Evolutionary conservation across 139 green algal genomes (phyloP), one percentile per base, ranked within the genome.

Genomic region (Coelastrella sp.): DNA sequence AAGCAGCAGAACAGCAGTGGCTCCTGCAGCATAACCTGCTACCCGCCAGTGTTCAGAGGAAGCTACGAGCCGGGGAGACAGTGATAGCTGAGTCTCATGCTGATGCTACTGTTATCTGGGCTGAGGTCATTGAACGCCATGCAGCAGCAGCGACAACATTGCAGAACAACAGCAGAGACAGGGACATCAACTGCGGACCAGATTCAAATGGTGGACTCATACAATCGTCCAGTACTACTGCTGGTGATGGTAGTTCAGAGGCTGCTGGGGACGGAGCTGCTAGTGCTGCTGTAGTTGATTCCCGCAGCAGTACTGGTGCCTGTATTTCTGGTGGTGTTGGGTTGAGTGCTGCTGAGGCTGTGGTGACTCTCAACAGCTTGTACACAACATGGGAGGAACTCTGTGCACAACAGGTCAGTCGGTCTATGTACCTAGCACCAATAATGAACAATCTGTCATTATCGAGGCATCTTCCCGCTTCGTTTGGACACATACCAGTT

Each of bases 351-450:
- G 78, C 62, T 60, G 78, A 84, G 41, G 60, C 62, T 60, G 80
- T 86, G 48, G 80, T 86, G 21, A 59, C 23, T 34, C 80, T 86
- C 8, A 86, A 86, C 80, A 80, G 50, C 67, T 59, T 86, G 5
- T 86, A 86, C 50, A 86, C 67, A 32, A 86, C 48, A 13, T 86
- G 80, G 80, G 80, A 86, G 45, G 67, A 86, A 67, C 80, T 86
- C 34, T 86, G 80, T 45, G 80, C 35, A 2, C 23, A 86, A 35
- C 48, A 66, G 78, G 78, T 84, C 43, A 53, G 40, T 9, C 27
- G 53, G 7, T 32, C 5, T 1, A 6, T 64, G 2, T 32, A 57
- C n/a, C n/a, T n/a, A n/a, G n/a, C n/a, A n/a, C n/a, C n/a, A n/a
- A n/a, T n/a, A n/a, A n/a, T n/a, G n/a, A n/a, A n/a, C n/a, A n/a